Evolutionary conservation across 345 rosid species (phyloP).

Genomic region (Rhodomyrtus tomentosa): DNA sequence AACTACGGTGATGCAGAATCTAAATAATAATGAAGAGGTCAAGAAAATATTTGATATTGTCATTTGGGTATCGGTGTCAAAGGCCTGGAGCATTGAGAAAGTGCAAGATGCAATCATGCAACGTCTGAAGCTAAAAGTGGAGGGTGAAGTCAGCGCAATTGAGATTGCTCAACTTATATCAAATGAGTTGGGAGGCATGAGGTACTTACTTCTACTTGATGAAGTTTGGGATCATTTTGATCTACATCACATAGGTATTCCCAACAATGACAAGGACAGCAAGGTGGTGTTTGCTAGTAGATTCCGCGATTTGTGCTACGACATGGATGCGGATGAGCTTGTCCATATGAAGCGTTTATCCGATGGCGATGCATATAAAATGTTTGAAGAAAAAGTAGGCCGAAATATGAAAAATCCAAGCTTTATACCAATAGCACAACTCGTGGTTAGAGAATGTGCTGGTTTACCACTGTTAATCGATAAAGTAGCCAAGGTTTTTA

Average conservation of each 20-base stretch:
- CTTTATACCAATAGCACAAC: background rate
- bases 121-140: slow-evolving; percentile 3
- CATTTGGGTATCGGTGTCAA: slow-evolving; percentile 8
- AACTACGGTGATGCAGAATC: slow-evolving; percentile 22
- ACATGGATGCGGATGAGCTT: slow-evolving; percentile 6
- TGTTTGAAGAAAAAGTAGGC: slow-evolving; percentile 12
- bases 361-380: slow-evolving; percentile 5
- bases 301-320: background rate
- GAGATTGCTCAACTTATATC: slow-evolving; percentile 12
- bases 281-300: slow-evolving; percentile 19
- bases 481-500: slow-evolving; percentile 12
- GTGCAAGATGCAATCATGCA: slow-evolving; percentile 9
- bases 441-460: slow-evolving; percentile 9
- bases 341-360: slow-evolving; percentile 5
- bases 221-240: slow-evolving; percentile 10
- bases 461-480: slow-evolving; percentile 14
- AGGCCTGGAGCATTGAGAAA: slow-evolving; percentile 3
- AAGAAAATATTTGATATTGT: slow-evolving; percentile 17
- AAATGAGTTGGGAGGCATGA: slow-evolving; percentile 6
- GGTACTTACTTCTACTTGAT: slow-evolving; percentile 22
- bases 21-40: slow-evolving; percentile 12
- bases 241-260: slow-evolving; percentile 7
- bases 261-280: slow-evolving; percentile 1
- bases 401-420: background rate
- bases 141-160: background rate